Evolutionary conservation across 2,329 filamentous ascomycete species (phyloP), one percentile per base, ranked within the genome.

Genomic region (Pseudovirgaria hyperparasitica): DNA sequence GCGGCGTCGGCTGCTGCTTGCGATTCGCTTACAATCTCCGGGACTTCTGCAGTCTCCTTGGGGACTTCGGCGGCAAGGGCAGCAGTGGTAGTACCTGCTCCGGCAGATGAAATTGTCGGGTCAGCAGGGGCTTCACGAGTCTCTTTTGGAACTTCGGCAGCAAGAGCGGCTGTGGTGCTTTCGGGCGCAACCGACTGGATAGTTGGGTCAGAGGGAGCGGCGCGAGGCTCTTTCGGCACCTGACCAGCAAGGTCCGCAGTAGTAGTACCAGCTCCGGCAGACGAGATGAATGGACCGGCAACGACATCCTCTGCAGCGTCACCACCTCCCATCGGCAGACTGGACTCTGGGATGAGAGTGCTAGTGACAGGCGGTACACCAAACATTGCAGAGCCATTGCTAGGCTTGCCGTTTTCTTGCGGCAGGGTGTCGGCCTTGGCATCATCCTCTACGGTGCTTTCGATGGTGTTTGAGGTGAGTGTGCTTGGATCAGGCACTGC

Each of bases 341-440:
- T 82, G 6, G 82, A 87, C 57, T 92, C 82, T 11, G 84, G 82
- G 37, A 90, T 85, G 50, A 81, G 61, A 53, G 65, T 75, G 35
- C 63, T 67, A 23, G 67, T 62, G 30, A 76, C 50, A 16, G 46
- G 42, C 27, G 63, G 62, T 21, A 67, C 39, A 37, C 44, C 51
- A 37, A 64, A 61, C 43, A 63, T 57, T 29, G 54, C 52, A n/a
- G n/a, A n/a, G 30, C 52, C 53, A 27, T 57, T 50, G 7, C 49
- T 52, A 22, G 60, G 56, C 25, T 46, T 49, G 16, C 58, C 54
- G 9, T 65, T 46, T 18, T 61, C 39, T 19, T 53, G 52, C 32
- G 57, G 53, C 15, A 46, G 44, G 31, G 74, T 68, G 45, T 79
- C 79, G 37, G 76, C 74, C 54, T 81, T 81, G 52, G 84, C 70